Evolutionary conservation across 2,329 filamentous ascomycete genomes (phyloP).

Genomic region (Aspergillus proliferans): DNA sequence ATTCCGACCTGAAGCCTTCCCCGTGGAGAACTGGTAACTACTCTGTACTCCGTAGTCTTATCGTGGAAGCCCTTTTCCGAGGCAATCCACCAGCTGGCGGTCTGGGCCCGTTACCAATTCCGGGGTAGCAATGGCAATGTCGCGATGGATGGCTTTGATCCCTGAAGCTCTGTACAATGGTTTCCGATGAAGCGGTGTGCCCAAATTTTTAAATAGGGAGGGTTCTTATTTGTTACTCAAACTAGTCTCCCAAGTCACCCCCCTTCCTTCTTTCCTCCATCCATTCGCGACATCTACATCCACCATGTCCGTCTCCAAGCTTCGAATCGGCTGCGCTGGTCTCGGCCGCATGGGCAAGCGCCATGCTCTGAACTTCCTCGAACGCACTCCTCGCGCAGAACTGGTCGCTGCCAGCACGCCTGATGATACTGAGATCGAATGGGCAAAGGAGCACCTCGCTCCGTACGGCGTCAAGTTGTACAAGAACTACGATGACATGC

Average conservation of each 20-base stretch:
- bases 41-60: not conserved
- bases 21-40: not conserved
- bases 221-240: not conserved
- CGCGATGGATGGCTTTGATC: no score
- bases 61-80: constrained; percentile 11
- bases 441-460: constrained; percentile 47
- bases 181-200: not conserved
- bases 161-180: not conserved
- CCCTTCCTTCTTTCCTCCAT: not conserved
- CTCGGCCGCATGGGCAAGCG: constrained; percentile 48
- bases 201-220: not conserved
- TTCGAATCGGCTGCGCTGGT: constrained; percentile 44
- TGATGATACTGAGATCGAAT: constrained; percentile 41
- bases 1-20: no score
- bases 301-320: constrained; percentile 24
- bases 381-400: constrained; percentile 43
- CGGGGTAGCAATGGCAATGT: not conserved
- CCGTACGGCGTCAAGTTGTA: constrained; percentile 50
- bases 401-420: constrained; percentile 46
- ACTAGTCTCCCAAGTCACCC: not conserved
- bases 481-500: constrained; percentile 51
- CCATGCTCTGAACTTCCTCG: constrained; percentile 45
- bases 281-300: not conserved
- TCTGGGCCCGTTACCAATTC: not conserved
- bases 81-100: not conserved